These are phyloP conservation scores for Ophiostoma australiae DNA, from an alignment of 2,329 filamentous ascomycete species.

Conservation along the genomic window DNA sequence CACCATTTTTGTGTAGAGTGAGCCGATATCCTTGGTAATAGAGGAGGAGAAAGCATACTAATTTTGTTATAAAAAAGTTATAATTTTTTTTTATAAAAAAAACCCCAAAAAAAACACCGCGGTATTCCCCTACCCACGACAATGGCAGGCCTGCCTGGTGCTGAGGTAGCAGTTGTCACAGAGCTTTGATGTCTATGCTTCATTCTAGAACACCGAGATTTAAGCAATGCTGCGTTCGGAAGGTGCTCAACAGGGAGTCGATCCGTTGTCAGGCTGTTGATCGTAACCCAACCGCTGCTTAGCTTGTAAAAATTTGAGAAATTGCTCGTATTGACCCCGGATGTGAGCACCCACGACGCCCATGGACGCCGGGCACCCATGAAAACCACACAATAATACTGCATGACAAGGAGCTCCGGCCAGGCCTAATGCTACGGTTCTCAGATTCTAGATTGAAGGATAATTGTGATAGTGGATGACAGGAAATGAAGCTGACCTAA, in stretches of 20 bases:
- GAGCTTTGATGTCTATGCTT: neutral
- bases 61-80: neutral
- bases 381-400: neutral
- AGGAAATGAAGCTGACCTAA: slow-evolving; percentile 11
- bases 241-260: neutral
- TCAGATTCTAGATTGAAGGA: neutral
- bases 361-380: neutral
- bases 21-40: neutral
- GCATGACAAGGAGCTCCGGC: neutral
- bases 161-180: neutral
- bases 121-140: neutral
- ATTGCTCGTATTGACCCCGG: slow-evolving; percentile 6
- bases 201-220: neutral
- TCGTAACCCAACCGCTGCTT: neutral
- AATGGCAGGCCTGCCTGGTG: neutral
- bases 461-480: neutral
- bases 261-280: slow-evolving; percentile 3
- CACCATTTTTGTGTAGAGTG: no score
- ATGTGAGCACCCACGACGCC: neutral
- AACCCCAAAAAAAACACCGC: neutral
- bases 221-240: slow-evolving; percentile 7
- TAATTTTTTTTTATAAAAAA: no score
- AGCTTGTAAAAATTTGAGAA: neutral
- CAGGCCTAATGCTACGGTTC: neutral
- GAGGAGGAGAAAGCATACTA: neutral